These are phyloP conservation scores for Alternaria brassicicola DNA, from an alignment of 2,329 filamentous ascomycete species.

Conservation along the genomic window DNA sequence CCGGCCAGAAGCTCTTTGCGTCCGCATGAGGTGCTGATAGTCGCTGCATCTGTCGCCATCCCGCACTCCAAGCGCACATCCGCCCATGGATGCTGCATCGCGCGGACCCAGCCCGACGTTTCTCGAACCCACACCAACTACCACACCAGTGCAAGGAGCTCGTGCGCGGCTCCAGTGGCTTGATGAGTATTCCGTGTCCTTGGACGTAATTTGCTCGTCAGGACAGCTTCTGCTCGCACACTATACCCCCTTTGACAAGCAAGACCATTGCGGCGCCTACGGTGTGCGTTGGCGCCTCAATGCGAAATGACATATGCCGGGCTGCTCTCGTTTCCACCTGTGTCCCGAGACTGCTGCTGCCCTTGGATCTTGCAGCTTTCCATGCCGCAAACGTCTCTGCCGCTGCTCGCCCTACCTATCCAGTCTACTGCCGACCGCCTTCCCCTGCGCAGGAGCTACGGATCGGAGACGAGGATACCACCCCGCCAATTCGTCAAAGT, in stretches of 20 bases:
- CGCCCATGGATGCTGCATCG: slow-evolving; percentile 20
- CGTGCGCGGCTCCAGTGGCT: slow-evolving; percentile 37
- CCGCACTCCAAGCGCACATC: slow-evolving; percentile 28
- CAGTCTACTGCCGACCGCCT: slow-evolving; percentile 27
- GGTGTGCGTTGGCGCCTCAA: slow-evolving; percentile 38
- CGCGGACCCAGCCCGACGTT: slow-evolving; percentile 41
- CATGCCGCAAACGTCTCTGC: slow-evolving; percentile 27
- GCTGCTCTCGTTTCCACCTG: slow-evolving; percentile 23
- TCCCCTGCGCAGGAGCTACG: slow-evolving; percentile 37
- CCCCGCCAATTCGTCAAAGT: slow-evolving; percentile 33
- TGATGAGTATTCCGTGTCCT: slow-evolving; percentile 17
- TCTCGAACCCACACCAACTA: slow-evolving; percentile 37
- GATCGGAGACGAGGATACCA: slow-evolving; percentile 31
- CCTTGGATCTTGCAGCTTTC: slow-evolving; percentile 25
- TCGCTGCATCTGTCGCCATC: slow-evolving; percentile 41
- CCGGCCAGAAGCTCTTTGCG: slow-evolving; percentile 31
- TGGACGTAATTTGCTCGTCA: slow-evolving; percentile 36
- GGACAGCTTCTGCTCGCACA: slow-evolving; percentile 14
- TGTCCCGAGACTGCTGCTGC: slow-evolving; percentile 21
- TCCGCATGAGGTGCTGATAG: slow-evolving; percentile 41
- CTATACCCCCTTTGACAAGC: slow-evolving; percentile 25
- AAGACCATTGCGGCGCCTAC: slow-evolving; percentile 30
- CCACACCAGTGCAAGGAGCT: slow-evolving; percentile 21
- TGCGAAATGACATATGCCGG: slow-evolving; percentile 41
- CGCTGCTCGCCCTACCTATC: slow-evolving; percentile 24